A percentile compares a stretch with the other conserved stretches of the same genome.
Conservation (phyloP, 1,284 basidiomycete genomes). For the Trichosporon asahii region DNA sequence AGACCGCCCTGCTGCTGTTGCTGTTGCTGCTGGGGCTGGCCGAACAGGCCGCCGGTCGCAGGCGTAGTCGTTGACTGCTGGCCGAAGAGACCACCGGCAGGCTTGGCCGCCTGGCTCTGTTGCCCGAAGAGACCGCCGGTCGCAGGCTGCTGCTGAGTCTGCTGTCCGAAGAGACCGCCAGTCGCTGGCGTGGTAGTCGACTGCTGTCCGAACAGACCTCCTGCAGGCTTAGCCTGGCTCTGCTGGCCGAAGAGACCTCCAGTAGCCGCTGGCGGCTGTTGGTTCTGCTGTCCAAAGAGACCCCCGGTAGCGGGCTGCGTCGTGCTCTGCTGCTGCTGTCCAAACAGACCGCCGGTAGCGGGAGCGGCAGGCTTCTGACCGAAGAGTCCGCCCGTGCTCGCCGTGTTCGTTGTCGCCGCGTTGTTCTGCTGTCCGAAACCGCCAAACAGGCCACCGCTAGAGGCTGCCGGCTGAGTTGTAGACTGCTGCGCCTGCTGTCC, state of each 20-base stretch:
- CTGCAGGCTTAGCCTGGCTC: constrained; percentile 2
- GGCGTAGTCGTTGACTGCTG: constrained; percentile 8
- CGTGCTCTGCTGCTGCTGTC: constrained; percentile 19
- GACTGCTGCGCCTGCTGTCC: constrained; percentile 19
- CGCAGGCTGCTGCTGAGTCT: constrained; percentile 12
- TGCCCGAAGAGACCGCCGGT: constrained; percentile 6
- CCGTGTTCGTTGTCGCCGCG: constrained; percentile 8
- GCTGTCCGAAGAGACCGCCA: constrained; percentile 16
- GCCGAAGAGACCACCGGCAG: constrained; percentile 18
- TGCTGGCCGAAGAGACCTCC: constrained; percentile 14
- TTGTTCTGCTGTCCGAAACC: constrained; percentile 16
- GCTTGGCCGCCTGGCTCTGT: constrained; percentile 5
- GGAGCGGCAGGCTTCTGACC: constrained; percentile 25
- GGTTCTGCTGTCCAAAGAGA: constrained; percentile 11
- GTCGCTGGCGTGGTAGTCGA: background rate
- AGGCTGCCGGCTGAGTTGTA: constrained; percentile 13
- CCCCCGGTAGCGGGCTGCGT: background rate
- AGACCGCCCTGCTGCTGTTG: constrained; percentile 10
- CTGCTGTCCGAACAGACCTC: background rate
- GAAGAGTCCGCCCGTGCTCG: constrained; percentile 23
- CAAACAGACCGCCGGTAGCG: constrained; percentile 19
- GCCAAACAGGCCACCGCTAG: constrained; percentile 16
- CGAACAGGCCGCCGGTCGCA: constrained; percentile 6
- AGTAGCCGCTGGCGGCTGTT: background rate
- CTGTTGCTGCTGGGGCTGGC: constrained; percentile 11